Evolutionary conservation across 345 rosid genomes (phyloP).

Genomic region (Boechera divaricarpa): DNA sequence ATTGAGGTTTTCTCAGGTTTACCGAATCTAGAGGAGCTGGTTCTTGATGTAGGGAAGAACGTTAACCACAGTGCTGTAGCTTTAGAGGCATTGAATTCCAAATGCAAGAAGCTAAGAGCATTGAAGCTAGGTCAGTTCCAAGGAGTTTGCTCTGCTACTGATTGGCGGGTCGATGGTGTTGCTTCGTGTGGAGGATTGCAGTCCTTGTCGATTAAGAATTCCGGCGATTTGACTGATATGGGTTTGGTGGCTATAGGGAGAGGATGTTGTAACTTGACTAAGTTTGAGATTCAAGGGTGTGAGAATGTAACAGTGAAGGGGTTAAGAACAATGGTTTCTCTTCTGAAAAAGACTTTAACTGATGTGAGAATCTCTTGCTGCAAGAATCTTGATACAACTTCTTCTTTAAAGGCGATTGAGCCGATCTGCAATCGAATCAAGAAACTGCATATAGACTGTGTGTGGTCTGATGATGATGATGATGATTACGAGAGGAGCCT

Average conservation of each 20-base stretch:
- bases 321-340: conserved; percentile 62
- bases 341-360: conserved; percentile 55
- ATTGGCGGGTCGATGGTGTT: conserved; percentile 70
- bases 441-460: conserved; percentile 80
- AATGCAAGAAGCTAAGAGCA: conserved; percentile 58
- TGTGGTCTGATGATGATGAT: conserved; percentile 58
- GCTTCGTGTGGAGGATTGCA: conserved; percentile 69
- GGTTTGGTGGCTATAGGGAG: conserved; percentile 77
- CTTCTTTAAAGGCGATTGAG: conserved; percentile 68
- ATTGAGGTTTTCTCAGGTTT: conserved; percentile 59
- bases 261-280: conserved; percentile 65
- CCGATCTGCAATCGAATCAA: conserved; percentile 64
- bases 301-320: conserved; percentile 73
- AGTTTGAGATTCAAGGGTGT: conserved; percentile 87
- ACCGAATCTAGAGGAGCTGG: conserved; percentile 66
- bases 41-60: conserved; percentile 67
- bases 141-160: conserved; percentile 66
- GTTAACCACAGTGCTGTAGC: conserved; percentile 65
- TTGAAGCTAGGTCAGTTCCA: conserved; percentile 77
- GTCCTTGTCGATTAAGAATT: conserved; percentile 68
- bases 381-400: conserved; percentile 58
- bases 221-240: conserved; percentile 75
- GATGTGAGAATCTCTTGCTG: conserved; percentile 78
- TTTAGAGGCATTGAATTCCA: conserved; percentile 60
- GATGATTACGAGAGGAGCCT: conserved; percentile 42